phyloP scores from a whole-genome alignment of 306 rosid species.

The Rosa rugosa region DNA sequence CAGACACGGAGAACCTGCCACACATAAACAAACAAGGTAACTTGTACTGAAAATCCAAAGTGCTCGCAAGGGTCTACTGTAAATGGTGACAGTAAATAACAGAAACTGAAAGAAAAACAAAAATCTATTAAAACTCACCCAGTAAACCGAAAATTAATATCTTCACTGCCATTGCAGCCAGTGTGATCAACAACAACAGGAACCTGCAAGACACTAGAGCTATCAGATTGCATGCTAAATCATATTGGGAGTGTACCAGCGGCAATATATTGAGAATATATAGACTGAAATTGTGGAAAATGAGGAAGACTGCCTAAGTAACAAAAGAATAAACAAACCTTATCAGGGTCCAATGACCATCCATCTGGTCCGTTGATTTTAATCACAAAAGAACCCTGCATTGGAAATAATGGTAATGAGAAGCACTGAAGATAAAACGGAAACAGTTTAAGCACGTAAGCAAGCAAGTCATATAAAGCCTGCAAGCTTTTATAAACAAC shows the following conservation, averaged over 20 bases:
- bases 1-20: constrained; percentile 83
- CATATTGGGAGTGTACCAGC: constrained; percentile 14
- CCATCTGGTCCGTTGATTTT: constrained; percentile 89
- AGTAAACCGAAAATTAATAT: constrained; percentile 86
- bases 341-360: constrained; percentile 93
- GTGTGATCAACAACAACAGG: constrained; percentile 74
- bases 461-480: background rate
- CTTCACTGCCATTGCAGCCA: constrained; percentile 94
- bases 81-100: constrained; percentile 22
- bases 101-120: constrained; percentile 2
- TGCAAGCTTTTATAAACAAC: too few species aligned
- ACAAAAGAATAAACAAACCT: constrained; percentile 44
- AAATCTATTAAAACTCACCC: constrained; percentile 52
- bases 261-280: background rate
- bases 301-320: background rate
- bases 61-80: constrained; percentile 15
- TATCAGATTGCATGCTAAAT: constrained; percentile 20
- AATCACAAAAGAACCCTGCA: constrained; percentile 87
- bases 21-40: constrained; percentile 23
- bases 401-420: constrained; percentile 29
- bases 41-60: constrained; percentile 22
- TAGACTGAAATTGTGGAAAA: too few species aligned
- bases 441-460: background rate
- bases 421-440: constrained; percentile 21
- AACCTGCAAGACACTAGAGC: constrained; percentile 46